Percentiles rank a stretch among this genome's conserved stretches.
These are phyloP conservation scores for Aureobasidium sp. DNA, from an alignment of 2,329 filamentous ascomycete genomes.

Conservation along the genomic window DNA sequence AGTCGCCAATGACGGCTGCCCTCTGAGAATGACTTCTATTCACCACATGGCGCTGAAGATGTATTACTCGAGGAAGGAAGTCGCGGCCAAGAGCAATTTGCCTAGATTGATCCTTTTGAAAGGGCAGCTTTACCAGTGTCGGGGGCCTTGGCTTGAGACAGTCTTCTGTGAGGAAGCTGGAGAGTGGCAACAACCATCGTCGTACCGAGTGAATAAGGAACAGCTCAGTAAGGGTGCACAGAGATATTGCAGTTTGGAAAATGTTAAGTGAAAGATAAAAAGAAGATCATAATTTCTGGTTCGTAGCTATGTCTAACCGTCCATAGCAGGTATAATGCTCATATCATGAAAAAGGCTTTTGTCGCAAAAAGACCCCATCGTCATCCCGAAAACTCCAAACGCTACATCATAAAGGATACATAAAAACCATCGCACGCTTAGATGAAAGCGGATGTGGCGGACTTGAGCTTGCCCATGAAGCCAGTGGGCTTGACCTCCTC, in stretches of 20 bases:
- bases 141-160: no score
- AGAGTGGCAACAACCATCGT: no score
- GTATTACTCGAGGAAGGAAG: no score
- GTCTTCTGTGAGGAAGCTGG: no score
- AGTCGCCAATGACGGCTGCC: not conserved
- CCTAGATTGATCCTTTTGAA: no score
- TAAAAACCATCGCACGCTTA: not conserved
- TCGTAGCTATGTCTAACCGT: slow-evolving; percentile 1
- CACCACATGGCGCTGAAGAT: not conserved
- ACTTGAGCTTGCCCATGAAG: not conserved
- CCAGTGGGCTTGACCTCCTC: not conserved
- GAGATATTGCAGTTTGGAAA: not conserved
- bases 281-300: not conserved
- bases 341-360: slow-evolving; percentile 5
- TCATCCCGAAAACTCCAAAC: not conserved
- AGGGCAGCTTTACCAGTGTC: no score
- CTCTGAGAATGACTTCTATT: not conserved
- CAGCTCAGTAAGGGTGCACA: not conserved
- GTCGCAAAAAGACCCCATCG: not conserved
- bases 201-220: not conserved
- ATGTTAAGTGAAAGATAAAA: not conserved
- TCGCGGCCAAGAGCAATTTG: no score
- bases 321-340: slow-evolving; percentile 2
- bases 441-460: slow-evolving; percentile 1
- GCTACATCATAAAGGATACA: not conserved